Evolutionary conservation across 345 rosid genomes (phyloP).

Genomic region (Clarkia xantiana): DNA sequence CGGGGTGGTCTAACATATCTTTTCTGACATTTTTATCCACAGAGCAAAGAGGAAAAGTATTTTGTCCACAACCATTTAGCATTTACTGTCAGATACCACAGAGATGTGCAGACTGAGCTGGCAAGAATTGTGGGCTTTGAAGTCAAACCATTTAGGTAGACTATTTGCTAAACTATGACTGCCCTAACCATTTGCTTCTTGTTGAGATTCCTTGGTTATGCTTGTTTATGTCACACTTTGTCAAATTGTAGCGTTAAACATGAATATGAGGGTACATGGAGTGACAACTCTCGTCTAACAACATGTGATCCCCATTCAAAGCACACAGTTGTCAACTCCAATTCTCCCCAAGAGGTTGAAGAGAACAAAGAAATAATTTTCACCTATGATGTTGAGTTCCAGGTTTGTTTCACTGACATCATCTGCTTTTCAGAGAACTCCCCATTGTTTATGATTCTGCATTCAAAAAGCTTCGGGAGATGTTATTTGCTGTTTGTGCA

Average conservation of each 20-base stretch:
- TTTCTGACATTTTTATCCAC: slow-evolving; percentile 12
- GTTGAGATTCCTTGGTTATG: neutral
- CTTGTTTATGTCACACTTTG: neutral
- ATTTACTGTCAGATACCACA: slow-evolving; percentile 78
- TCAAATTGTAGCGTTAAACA: slow-evolving; percentile 51
- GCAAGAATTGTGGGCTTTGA: slow-evolving; percentile 96
- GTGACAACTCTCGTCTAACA: slow-evolving; percentile 46
- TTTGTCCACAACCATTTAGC: slow-evolving; percentile 86
- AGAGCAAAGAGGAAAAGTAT: slow-evolving; percentile 79
- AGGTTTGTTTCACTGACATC: slow-evolving; percentile 26
- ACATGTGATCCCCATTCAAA: slow-evolving; percentile 78
- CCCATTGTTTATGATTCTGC: too few relatives aligned
- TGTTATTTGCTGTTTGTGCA: too few relatives aligned
- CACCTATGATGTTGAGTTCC: slow-evolving; percentile 84
- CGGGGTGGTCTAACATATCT: slow-evolving; percentile 1
- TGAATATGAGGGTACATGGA: slow-evolving; percentile 71
- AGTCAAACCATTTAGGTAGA: slow-evolving; percentile 81
- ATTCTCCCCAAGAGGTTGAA: slow-evolving; percentile 78
- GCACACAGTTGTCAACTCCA: slow-evolving; percentile 62
- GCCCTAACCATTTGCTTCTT: neutral
- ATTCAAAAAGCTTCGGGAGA: too few relatives aligned
- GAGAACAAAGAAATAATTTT: slow-evolving; percentile 60
- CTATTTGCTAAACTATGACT: neutral
- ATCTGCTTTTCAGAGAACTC: neutral
- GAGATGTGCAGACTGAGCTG: slow-evolving; percentile 50